Evolutionary conservation across 805 yeast species (phyloP).

Genomic region (Kuraishia borneana): DNA sequence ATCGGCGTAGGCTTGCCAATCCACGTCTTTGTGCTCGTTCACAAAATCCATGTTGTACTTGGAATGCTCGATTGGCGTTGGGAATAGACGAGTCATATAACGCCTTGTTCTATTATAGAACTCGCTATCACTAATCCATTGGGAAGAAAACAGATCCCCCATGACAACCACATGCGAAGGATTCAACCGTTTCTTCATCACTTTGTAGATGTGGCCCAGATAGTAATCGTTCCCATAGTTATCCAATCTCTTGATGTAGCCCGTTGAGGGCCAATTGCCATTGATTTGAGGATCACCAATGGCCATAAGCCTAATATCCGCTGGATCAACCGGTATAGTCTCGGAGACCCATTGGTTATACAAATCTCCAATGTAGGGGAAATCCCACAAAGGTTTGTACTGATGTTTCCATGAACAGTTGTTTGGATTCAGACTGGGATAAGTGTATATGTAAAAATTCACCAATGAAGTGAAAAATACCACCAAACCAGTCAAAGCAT

Average conservation of each 20-base stretch:
- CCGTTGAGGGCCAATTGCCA: slow-evolving; percentile 69
- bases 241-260: slow-evolving; percentile 66
- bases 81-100: slow-evolving; percentile 59
- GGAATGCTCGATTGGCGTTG: slow-evolving; percentile 42
- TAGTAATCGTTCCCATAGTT: slow-evolving; percentile 84
- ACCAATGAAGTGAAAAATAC: slow-evolving; percentile 30
- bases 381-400: slow-evolving; percentile 10
- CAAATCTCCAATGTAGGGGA: slow-evolving; percentile 24
- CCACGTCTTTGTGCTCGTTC: slow-evolving; percentile 37
- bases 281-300: slow-evolving; percentile 97
- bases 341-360: slow-evolving; percentile 17
- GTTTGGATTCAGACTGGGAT: slow-evolving; percentile 49
- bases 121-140: slow-evolving; percentile 88
- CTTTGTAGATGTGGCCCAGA: slow-evolving; percentile 69
- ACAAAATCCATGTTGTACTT: slow-evolving; percentile 35
- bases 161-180: slow-evolving; percentile 82
- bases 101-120: slow-evolving; percentile 72
- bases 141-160: slow-evolving; percentile 90
- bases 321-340: slow-evolving; percentile 7
- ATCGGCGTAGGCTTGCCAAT: slow-evolving; percentile 38
- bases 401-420: slow-evolving; percentile 51
- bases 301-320: slow-evolving; percentile 58
- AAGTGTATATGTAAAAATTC: slow-evolving; percentile 62
- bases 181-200: slow-evolving; percentile 47
- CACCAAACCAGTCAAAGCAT: slow-evolving; percentile 11